Evolutionary conservation across 352 stramenopile genomes (phyloP), one percentile per base, ranked within the genome.

Genomic region (Phytophthora brassicae): DNA sequence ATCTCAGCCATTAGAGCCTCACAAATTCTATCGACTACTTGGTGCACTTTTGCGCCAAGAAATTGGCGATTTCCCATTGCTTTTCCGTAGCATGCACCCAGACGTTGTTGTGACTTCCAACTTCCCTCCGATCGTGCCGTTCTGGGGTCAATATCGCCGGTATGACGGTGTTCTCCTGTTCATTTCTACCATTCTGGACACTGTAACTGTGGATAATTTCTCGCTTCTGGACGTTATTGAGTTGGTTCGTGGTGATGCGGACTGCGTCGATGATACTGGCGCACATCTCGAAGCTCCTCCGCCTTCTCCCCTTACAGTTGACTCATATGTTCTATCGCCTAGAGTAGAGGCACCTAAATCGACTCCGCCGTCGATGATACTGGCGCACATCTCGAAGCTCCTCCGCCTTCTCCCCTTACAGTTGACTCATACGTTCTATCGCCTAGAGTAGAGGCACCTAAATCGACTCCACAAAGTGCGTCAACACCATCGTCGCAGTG

Each of bases 81-180:
- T 94, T 0, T 92, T 91, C 47, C 83, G 83, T 14, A 92, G 75
- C 47, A 85, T 94, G 23, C 85, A 94, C 58, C 85, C 85, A 5
- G 80, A 89, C 38, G 61, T 94, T 16, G 68, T 94, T 3, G 60
- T 94, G 29, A 94, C 85, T 13, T 90, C 79, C 4, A 94, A 94
- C 35, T 91, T 90, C 57, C 85, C 85, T n/a, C 85, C 85, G 6
- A 91, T 91, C 50, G 85, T 94, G 12, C 85, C 85, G 14, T 94
- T 94, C 56, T 94, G 85, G 85, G 85, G 85, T 0, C 85, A 94
- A 54, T 94, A 94, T 49, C 77, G 85, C 26, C 83, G 85, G 7
- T 94, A 92, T 35, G 85, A 94, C 53, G 85, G 85, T 16, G 61
- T 94, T 4, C 48, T 94, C 23, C 57, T 94, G 1, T 94, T 89